Base-by-base conservation (phyloP, 73 alveolate genomes). In the Urostyla sp. region DNA sequence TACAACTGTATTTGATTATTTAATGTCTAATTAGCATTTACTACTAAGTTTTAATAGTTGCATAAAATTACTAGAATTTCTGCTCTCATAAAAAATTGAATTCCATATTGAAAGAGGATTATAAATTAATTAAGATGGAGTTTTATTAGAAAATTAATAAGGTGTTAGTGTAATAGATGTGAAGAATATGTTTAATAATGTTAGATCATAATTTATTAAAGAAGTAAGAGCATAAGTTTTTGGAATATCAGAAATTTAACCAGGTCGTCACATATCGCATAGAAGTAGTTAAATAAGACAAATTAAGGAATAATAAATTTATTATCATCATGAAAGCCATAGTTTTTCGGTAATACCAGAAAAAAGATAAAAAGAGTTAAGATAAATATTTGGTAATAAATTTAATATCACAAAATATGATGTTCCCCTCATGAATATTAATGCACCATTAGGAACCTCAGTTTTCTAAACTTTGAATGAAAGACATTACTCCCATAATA, bases 61-160 rank as follows among this genome's bases (percentile, higher is more conserved):
- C 38, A 45, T 28, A 20, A 50, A 53, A 36, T 2, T 73, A 2
- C 45, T 61, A 3, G 51, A 50, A 8, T 51, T 8, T 18, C 53
- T 73, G 85, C 44, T 31, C 15, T 73, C 85, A 20, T 36, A 73
- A 24, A 51, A 61, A 48, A 50, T 52, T 5, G 75, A 50, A 0
- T 73, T 18, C 28, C 85, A 73, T 36, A 51, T 73, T 20, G 85
- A 73, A 36, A 50, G 59, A 73, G 85, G 85, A 24, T 34, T 73
- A 35, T 52, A 51, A 35, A 35, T 73, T 20, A 49, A 44, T 21
- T 28, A 20, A 37, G 83, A 69, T 49, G 75, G 85, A 2, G 34
- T 46, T 49, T 30, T 74, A 4, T 32, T 44, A 15, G 7, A 37
- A 0, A 48, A 52, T 51, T 48, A 38, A 69, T 5, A 44, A 20